Evolutionary conservation across 306 rosid species (phyloP).

Genomic region (Lathyrus oleraceus): DNA sequence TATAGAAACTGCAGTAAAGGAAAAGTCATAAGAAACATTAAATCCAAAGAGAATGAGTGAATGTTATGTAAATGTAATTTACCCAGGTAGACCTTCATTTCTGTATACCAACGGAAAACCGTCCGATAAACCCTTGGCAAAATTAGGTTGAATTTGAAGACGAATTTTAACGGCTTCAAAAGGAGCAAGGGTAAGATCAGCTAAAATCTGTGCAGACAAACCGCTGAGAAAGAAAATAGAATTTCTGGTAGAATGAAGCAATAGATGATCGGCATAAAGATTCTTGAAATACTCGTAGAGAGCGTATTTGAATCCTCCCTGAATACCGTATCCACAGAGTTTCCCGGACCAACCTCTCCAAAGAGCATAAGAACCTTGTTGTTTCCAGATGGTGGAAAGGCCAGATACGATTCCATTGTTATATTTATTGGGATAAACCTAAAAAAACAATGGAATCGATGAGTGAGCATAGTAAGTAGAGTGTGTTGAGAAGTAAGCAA

Average conservation of each 20-base stretch:
- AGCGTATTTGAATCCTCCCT: conserved; percentile 74
- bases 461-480: too few relatives aligned
- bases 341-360: conserved; percentile 91
- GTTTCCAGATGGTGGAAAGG: conserved; percentile 61
- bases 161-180: conserved; percentile 71
- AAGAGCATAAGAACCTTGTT: conserved; percentile 65
- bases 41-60: too few relatives aligned
- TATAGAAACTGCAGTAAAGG: conserved; percentile 52
- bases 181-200: conserved; percentile 70
- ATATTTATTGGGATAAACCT: conserved; percentile 61
- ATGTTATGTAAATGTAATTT: neutral
- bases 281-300: conserved; percentile 78
- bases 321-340: conserved; percentile 67
- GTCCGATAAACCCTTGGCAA: conserved; percentile 65
- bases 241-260: conserved; percentile 44
- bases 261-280: conserved; percentile 47
- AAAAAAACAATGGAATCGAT: neutral
- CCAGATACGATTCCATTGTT: conserved; percentile 53
- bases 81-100: conserved; percentile 59
- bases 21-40: neutral
- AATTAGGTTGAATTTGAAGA: conserved; percentile 59
- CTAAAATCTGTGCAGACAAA: conserved; percentile 67
- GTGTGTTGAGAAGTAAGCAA: too few relatives aligned
- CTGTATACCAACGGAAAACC: conserved; percentile 62
- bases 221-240: conserved; percentile 67